Evolutionary conservation across 169 alveolate genomes (phyloP), one percentile per base, ranked within the genome.

Genomic region (Plasmodium chabaudi): DNA sequence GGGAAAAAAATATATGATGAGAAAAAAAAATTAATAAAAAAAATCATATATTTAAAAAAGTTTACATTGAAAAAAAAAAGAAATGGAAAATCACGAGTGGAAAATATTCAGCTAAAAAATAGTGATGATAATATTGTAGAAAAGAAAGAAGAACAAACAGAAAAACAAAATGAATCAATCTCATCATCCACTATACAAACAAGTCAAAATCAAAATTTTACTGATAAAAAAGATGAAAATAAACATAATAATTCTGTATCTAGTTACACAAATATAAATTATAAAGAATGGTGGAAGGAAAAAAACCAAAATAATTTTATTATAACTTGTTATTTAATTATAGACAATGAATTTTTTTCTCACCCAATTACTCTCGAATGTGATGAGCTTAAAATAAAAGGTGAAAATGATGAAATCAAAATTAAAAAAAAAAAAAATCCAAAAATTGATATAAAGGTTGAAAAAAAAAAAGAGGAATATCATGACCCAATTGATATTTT

Each of bases 311-410:
- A 56, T 0, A 49, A 72, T 12, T 75, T 63, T 75, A 34, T 25
- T 13, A 60, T 49, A 27, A 65, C 61, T 7, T 25, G 47, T 46
- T 67, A 64, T 55, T 27, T 82, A 17, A 39, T 82, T 13, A 65
- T 67, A 10, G 53, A 82, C 60, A 67, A 55, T n/a, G 90, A 82
- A 12, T 67, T 82, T 47, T 82, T 61, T 42, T 13, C 75, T 7
- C 53, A 51, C 17, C 88, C 88, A 9, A 65, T 82, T 57, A 51
- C 42, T 13, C 21, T 53, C 21, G 9, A 12, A 23, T 82, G 82
- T 55, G 21, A n/a, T 21, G 13, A 6, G 5, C 21, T 53, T 9
- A 63, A 44, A 9, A 64, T 25, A 15, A 42, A 4, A 56, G 65
- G 53, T 1, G 12, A 63, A 13, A 6, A 17, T 10, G 55, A 47